Conservation (phyloP, 805 yeast genomes). For the Geotrichum ghanense region DNA sequence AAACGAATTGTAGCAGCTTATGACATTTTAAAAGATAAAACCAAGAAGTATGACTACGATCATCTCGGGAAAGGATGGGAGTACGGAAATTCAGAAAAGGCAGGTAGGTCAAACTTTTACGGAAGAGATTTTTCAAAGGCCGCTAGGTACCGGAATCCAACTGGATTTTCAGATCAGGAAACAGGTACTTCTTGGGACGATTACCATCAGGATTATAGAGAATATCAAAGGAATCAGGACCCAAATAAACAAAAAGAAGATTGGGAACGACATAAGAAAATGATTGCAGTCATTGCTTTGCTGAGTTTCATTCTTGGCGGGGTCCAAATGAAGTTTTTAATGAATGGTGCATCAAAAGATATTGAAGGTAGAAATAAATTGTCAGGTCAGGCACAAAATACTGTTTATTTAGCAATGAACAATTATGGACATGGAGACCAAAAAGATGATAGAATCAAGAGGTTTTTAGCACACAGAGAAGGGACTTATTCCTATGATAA, state of each 20-base stretch:
- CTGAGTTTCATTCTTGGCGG: not conserved
- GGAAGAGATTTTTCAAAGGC: not conserved
- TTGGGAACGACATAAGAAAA: not conserved
- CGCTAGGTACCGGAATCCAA: not conserved
- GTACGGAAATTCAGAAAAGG: slow-evolving; percentile 20
- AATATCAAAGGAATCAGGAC: not conserved
- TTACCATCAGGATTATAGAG: not conserved
- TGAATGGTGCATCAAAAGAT: not conserved
- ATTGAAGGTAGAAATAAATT: not conserved
- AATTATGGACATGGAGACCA: slow-evolving; percentile 44
- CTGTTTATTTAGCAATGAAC: slow-evolving; percentile 25
- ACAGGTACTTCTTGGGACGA: not conserved
- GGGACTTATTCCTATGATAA: slow-evolving; percentile 12
- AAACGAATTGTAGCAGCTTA: slow-evolving; percentile 47
- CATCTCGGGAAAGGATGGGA: slow-evolving; percentile 6
- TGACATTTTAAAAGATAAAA: slow-evolving; percentile 37
- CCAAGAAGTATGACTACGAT: slow-evolving; percentile 36
- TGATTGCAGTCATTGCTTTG: not conserved
- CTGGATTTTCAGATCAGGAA: not conserved
- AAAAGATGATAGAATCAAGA: slow-evolving; percentile 38
- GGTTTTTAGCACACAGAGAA: slow-evolving; percentile 35
- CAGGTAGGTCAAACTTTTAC: slow-evolving; percentile 34
- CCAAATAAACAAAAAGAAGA: not conserved
- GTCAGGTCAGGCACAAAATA: not conserved
- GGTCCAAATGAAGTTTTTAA: not conserved